Conservation (phyloP, 2,329 filamentous ascomycete species). For the Xylaria sp. region DNA sequence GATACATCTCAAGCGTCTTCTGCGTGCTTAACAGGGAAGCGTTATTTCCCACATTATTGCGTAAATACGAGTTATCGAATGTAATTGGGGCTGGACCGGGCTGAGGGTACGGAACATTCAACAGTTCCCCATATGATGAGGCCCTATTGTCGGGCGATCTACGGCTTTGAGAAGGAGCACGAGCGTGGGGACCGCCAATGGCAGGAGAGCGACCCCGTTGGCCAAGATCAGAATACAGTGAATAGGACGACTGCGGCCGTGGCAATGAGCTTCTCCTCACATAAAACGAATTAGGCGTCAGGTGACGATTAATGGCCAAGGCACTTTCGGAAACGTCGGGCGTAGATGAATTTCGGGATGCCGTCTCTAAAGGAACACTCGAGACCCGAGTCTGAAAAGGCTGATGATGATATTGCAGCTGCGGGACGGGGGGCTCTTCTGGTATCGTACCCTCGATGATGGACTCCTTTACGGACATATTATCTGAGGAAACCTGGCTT, state of each 20-base stretch:
- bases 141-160: conserved; percentile 66
- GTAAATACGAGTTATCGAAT: conserved; percentile 84
- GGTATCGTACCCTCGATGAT: conserved; percentile 58
- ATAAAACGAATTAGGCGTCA: conserved; percentile 68
- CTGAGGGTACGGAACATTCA: conserved; percentile 82
- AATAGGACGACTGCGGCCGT: conserved; percentile 82
- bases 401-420: conserved; percentile 71
- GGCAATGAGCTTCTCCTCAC: conserved; percentile 68
- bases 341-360: conserved; percentile 60
- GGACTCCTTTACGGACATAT: conserved; percentile 64
- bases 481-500: conserved; percentile 53
- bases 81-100: conserved; percentile 73
- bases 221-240: conserved; percentile 75
- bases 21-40: conserved; percentile 90
- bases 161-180: conserved; percentile 63
- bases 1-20: conserved; percentile 97
- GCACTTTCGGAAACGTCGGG: conserved; percentile 64
- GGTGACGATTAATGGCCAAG: conserved; percentile 67
- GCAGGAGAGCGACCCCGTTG: conserved; percentile 71
- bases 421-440: conserved; percentile 61
- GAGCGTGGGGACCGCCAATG: conserved; percentile 55
- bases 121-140: conserved; percentile 68
- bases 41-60: conserved; percentile 84
- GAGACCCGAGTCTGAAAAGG: conserved; percentile 57
- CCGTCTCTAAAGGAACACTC: conserved; percentile 56